These are phyloP conservation scores for Agaricus subrufescens DNA, from an alignment of 768 basidiomycete genomes.

Conservation along the genomic window DNA sequence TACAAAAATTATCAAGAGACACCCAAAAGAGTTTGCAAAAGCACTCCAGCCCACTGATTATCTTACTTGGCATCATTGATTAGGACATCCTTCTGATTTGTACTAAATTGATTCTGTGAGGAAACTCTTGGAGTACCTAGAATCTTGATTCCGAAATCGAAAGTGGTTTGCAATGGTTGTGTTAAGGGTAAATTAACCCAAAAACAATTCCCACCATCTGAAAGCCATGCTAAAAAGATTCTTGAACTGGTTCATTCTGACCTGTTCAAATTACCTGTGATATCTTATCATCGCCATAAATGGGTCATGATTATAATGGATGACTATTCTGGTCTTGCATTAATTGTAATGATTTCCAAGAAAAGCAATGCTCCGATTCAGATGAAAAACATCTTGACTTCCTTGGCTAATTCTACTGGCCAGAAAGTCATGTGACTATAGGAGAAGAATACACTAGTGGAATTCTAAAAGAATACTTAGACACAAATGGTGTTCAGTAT, in stretches of 20 bases:
- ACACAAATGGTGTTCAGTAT: not conserved
- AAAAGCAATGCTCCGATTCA: not conserved
- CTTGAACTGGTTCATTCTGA: not conserved
- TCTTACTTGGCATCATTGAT: too few species aligned
- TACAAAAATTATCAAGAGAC: too few species aligned
- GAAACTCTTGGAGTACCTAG: too few species aligned
- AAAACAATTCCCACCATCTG: not conserved
- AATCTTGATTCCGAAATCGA: too few species aligned
- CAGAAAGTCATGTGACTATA: not conserved
- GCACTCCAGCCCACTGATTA: too few species aligned
- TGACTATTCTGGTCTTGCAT: not conserved
- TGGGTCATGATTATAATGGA: constrained; percentile 4
- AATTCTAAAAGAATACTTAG: not conserved
- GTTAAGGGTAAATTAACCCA: not conserved
- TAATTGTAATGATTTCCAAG: not conserved
- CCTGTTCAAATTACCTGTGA: not conserved
- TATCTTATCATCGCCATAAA: constrained; percentile 4
- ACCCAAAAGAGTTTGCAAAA: too few species aligned
- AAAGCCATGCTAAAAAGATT: not conserved
- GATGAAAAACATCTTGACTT: not conserved
- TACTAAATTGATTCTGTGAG: too few species aligned
- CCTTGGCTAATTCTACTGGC: too few species aligned
- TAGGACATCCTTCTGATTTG: too few species aligned
- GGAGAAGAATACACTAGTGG: not conserved
- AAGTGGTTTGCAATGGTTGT: too few species aligned